These are phyloP conservation scores for Termitomyces sp. DNA, from an alignment of 768 basidiomycete species.

Conservation along the genomic window DNA sequence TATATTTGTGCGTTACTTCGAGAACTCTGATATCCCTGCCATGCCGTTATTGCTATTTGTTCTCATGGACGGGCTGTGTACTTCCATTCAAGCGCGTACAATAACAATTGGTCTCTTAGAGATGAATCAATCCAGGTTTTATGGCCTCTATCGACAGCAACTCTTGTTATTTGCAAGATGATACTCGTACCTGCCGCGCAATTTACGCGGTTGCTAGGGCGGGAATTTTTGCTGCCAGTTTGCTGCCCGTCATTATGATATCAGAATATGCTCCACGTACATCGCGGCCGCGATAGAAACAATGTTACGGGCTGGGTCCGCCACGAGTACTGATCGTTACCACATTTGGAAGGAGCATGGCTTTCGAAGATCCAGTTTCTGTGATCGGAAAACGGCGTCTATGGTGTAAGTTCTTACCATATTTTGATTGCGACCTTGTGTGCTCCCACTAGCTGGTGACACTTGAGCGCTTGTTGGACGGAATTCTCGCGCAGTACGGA, in stretches of 20 bases:
- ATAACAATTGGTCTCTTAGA: not conserved
- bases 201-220: not conserved
- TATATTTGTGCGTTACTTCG: not conserved
- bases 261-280: not conserved
- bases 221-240: not conserved
- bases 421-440: not conserved
- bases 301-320: not conserved
- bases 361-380: not conserved
- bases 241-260: not conserved
- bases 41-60: not conserved
- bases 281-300: not conserved
- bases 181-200: not conserved
- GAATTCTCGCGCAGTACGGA: not conserved
- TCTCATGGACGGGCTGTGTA: not conserved
- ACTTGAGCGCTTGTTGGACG: not conserved
- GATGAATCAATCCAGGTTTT: not conserved
- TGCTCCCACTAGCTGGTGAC: not conserved
- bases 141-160: not conserved
- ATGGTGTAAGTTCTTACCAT: not conserved
- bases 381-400: not conserved
- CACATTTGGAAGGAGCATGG: not conserved
- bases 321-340: not conserved
- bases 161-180: not conserved
- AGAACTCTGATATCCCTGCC: not conserved
- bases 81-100: not conserved